Evolutionary conservation across 208 protist species (phyloP), one percentile per base, ranked within the genome.

Genomic region (Angomonas deanei): DNA sequence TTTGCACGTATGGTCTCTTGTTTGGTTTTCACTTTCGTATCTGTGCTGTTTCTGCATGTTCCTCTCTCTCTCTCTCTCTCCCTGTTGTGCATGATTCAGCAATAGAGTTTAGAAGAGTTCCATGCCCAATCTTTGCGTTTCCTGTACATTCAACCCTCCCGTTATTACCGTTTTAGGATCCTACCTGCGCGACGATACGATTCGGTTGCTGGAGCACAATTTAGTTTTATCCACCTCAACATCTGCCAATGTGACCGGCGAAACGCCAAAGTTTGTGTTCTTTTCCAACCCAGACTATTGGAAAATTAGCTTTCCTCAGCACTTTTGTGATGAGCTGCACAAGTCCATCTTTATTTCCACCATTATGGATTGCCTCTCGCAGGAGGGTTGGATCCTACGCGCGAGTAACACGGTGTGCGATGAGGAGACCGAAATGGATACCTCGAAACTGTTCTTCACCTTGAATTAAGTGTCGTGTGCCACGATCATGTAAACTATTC

Each of bases 41-140:
- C n/a, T n/a, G n/a, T n/a, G n/a, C n/a, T n/a, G n/a, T n/a, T n/a
- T n/a, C n/a, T n/a, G n/a, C n/a, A n/a, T n/a, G n/a, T n/a, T n/a
- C n/a, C n/a, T n/a, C 27, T 49, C 30, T n/a, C 56, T 49, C 56
- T n/a, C 26, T 30, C 11, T n/a, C n/a, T n/a, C 11, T 8, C 53
- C 1, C 3, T 59, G 8, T 42, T 38, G 19, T 34, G n/a, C 24
- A 13, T 24, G 5, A 27, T 24, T 17, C 21, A 56, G 27, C 27
- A 56, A 56, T 15, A 56, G 8, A 28, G 15, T 23, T 32, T 32
- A 56, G 5, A 32, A 56, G 28, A 34, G 31, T 17, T 73, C 17
- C 60, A 97, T 97, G 92, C 88, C 88, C 26, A 93, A 97, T 68
- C 72, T 97, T n/a, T 91, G 88, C 61, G 89, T 96, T 62, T 91